These are phyloP conservation scores for Dissophora globulifera DNA, from an alignment of 192 early-diverging fungal genomes.

Conservation along the genomic window DNA sequence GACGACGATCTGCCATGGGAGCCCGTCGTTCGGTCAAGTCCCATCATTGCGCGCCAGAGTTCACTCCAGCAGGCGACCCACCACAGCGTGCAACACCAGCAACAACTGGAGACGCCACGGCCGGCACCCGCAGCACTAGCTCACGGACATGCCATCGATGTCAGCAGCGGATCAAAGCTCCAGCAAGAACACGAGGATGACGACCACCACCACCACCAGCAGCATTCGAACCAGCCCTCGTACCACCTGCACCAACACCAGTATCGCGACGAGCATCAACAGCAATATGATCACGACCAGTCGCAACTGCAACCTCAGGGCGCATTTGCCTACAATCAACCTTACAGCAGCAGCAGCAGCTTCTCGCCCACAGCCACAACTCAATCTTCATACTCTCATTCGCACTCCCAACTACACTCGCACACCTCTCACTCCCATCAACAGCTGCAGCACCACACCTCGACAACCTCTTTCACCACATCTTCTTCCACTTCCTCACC, in stretches of 20 bases:
- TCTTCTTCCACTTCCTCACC: slow-evolving; percentile 19
- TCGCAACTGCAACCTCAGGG: neutral
- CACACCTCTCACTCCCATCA: neutral
- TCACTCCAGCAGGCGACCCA: neutral
- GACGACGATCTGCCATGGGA: slow-evolving; percentile 51
- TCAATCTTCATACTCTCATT: neutral
- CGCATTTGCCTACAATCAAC: neutral
- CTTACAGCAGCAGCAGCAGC: neutral
- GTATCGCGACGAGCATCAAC: slow-evolving; percentile 1
- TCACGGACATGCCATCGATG: neutral
- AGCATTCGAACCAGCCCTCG: neutral
- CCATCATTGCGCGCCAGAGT: slow-evolving; percentile 33
- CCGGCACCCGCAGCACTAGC: neutral
- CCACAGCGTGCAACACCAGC: neutral
- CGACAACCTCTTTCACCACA: neutral
- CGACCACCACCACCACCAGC: neutral
- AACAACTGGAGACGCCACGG: slow-evolving; percentile 8
- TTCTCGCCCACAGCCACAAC: neutral
- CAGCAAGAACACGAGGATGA: neutral
- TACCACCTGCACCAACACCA: neutral
- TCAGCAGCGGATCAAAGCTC: neutral
- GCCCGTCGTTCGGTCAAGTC: slow-evolving; percentile 34
- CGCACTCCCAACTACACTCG: neutral
- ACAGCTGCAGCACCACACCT: neutral
- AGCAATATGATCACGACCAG: slow-evolving; percentile 8